Percentiles rank a stretch among this genome's conserved stretches.
Conservation (phyloP, 768 basidiomycete species). For the Boletus tylopilopsis region DNA sequence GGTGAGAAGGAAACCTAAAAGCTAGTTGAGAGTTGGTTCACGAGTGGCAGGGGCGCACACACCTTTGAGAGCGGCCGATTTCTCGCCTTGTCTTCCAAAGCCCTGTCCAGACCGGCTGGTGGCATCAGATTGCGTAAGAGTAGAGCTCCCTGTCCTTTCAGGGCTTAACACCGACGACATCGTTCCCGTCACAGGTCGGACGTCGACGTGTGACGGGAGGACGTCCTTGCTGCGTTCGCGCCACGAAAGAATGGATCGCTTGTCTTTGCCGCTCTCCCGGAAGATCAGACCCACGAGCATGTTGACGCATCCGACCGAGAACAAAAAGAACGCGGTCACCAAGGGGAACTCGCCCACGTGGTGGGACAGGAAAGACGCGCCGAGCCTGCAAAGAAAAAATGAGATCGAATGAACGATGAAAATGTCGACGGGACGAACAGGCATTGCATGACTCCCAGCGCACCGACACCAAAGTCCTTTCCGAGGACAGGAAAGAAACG, state of each 20-base stretch:
- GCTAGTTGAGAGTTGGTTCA: neutral
- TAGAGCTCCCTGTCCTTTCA: constrained; percentile 3
- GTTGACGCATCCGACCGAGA: constrained; percentile 79
- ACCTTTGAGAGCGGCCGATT: constrained; percentile 67
- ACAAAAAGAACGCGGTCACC: constrained; percentile 83
- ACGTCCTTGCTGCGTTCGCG: constrained; percentile 52
- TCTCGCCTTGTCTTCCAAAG: constrained; percentile 81
- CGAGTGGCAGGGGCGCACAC: neutral
- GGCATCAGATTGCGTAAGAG: constrained; percentile 12
- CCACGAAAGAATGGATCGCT: constrained; percentile 67
- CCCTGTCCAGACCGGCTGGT: constrained; percentile 51
- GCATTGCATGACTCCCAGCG: constrained; percentile 84
- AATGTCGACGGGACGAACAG: constrained; percentile 46
- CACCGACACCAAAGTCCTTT: constrained; percentile 77
- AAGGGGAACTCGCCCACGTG: constrained; percentile 81
- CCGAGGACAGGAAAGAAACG: constrained; percentile 93
- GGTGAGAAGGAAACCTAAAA: constrained; percentile 53
- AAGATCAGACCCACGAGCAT: constrained; percentile 79
- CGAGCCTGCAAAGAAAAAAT: constrained; percentile 38
- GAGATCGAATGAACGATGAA: neutral
- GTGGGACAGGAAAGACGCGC: constrained; percentile 32
- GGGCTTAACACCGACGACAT: constrained; percentile 11
- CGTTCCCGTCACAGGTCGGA: constrained; percentile 14
- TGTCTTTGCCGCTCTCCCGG: constrained; percentile 61
- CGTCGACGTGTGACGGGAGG: constrained; percentile 44